Percentiles rank a stretch among this genome's conserved stretches.
These are phyloP conservation scores for Acanthamoeba divionensis DNA, from an alignment of 208 protist genomes.

Conservation along the genomic window DNA sequence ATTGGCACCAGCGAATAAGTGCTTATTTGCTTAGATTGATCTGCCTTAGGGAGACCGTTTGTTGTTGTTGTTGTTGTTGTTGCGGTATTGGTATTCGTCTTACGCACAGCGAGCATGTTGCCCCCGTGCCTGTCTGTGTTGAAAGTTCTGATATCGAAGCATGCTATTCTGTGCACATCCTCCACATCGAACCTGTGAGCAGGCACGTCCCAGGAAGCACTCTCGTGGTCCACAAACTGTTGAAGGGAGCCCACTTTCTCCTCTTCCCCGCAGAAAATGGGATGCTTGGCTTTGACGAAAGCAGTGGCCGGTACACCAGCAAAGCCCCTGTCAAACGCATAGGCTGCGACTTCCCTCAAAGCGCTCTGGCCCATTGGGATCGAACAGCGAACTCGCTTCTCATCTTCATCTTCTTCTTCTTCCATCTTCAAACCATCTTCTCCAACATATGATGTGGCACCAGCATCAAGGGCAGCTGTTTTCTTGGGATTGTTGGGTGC, in stretches of 20 bases:
- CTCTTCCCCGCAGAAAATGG: background rate
- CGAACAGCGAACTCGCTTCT: background rate
- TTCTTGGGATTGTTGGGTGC: constrained; percentile 41
- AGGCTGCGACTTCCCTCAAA: constrained; percentile 19
- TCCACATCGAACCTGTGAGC: background rate
- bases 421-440: too few relatives aligned
- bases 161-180: constrained; percentile 15
- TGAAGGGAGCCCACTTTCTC: constrained; percentile 34
- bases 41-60: too few relatives aligned
- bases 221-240: constrained; percentile 1
- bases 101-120: constrained; percentile 14
- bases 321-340: constrained; percentile 7
- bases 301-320: constrained; percentile 10
- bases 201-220: constrained; percentile 40
- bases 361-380: constrained; percentile 10
- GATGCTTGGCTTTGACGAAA: background rate
- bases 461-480: background rate
- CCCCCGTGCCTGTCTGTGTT: constrained; percentile 24
- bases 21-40: background rate
- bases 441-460: too few relatives aligned
- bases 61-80: too few relatives aligned
- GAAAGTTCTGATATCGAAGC: constrained; percentile 35
- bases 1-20: constrained; percentile 78
- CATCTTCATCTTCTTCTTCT: too few relatives aligned
- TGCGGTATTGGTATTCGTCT: too few relatives aligned